phyloP scores from a whole-genome alignment of 108 stramenopile species.

The Aurantiochytrium sp. region DNA sequence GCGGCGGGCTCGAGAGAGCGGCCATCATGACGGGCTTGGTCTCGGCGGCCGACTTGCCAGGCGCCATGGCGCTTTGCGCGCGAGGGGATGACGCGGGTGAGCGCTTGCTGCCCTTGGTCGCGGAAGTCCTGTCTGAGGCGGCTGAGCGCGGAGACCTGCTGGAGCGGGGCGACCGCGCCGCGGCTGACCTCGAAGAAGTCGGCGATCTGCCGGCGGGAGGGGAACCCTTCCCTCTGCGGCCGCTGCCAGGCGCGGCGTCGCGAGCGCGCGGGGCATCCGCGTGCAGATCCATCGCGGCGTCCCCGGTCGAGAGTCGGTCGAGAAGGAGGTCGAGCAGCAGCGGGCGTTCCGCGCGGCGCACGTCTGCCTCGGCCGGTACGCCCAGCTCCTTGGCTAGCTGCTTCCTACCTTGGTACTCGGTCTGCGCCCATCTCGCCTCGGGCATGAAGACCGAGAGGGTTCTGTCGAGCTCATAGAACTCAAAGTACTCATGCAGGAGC shows the following conservation, averaged over 20 bases:
- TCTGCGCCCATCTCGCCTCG: background rate
- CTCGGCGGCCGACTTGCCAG: background rate
- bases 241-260: background rate
- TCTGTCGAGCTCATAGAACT: constrained; percentile 24
- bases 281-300: too few species aligned
- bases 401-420: background rate
- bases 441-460: constrained; percentile 29
- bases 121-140: too few species aligned
- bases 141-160: background rate
- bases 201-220: background rate
- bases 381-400: background rate
- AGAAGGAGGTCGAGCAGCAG: background rate
- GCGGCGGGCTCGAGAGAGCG: background rate
- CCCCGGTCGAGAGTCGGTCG: background rate
- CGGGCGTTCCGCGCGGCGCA: background rate
- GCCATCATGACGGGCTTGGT: background rate
- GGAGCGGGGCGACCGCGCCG: background rate
- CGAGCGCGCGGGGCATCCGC: background rate
- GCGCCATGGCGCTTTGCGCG: background rate
- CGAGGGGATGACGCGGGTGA: background rate
- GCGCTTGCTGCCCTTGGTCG: too few species aligned
- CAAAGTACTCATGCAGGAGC: constrained; percentile 18
- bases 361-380: background rate
- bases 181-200: background rate
- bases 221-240: background rate